Conservation (phyloP, 2,329 filamentous ascomycete genomes). For the Sporothrix euskadiensis region DNA sequence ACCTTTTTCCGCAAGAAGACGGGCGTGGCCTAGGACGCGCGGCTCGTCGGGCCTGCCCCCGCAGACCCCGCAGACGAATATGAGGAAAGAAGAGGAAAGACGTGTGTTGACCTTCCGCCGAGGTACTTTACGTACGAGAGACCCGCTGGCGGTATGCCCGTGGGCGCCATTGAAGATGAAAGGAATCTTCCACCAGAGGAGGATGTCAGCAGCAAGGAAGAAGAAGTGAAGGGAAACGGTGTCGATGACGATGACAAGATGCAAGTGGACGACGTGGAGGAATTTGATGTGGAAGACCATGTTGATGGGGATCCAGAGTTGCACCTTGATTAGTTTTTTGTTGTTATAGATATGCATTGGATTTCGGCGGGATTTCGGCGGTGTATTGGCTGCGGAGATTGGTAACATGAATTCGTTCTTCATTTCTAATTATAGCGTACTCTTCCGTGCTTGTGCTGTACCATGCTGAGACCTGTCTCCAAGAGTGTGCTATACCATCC, state of each 20-base stretch:
- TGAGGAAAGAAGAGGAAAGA: background rate
- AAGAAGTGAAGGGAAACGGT: background rate
- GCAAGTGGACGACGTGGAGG: background rate
- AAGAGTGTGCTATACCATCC: background rate
- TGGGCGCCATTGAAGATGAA: conserved; percentile 35
- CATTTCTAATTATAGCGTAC: conserved; percentile 4
- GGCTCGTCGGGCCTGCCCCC: conserved; percentile 36
- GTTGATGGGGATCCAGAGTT: background rate
- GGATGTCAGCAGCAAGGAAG: background rate
- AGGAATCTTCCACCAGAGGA: conserved; percentile 22
- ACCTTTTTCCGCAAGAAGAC: conserved; percentile 60
- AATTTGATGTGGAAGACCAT: background rate
- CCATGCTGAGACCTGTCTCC: background rate
- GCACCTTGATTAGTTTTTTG: background rate
- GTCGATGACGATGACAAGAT: background rate
- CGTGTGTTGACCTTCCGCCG: background rate
- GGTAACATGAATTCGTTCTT: background rate
- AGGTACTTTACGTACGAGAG: conserved; percentile 20
- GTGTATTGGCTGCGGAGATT: background rate
- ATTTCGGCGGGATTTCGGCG: background rate
- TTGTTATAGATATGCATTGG: background rate
- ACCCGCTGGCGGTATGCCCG: conserved; percentile 36
- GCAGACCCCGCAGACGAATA: background rate
- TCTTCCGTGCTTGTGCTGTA: background rate
- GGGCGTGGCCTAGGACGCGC: conserved; percentile 60